Evolutionary conservation across 768 basidiomycete species (phyloP).

Genomic region (Royoungia palumana): DNA sequence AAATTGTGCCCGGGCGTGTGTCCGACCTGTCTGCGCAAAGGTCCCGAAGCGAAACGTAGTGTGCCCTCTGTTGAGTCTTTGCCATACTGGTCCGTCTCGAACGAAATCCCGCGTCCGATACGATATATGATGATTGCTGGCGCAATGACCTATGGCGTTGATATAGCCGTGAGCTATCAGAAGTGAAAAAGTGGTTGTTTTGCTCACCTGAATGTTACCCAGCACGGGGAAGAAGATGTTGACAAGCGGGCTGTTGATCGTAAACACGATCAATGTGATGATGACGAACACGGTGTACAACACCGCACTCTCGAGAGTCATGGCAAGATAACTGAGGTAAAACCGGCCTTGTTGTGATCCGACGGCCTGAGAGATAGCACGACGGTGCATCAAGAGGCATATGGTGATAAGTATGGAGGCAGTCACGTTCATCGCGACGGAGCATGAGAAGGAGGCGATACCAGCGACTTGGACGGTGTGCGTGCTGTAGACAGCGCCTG

Average conservation of each 20-base stretch:
- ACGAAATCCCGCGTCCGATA: conserved; percentile 18
- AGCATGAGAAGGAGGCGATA: conserved; percentile 11
- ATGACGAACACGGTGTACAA: conserved; percentile 16
- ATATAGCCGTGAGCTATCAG: neutral
- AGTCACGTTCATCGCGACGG: conserved; percentile 15
- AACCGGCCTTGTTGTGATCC: conserved; percentile 15
- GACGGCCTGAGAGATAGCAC: conserved; percentile 4
- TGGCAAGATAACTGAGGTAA: conserved; percentile 23
- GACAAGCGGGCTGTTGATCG: conserved; percentile 20
- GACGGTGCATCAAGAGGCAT: conserved; percentile 20
- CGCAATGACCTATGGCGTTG: conserved; percentile 6
- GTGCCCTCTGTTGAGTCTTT: neutral
- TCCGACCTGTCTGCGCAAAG: too few species aligned
- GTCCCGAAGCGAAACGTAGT: conserved; percentile 10
- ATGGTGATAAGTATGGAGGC: conserved; percentile 12
- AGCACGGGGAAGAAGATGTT: conserved; percentile 23
- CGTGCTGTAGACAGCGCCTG: conserved; percentile 17
- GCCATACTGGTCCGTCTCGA: conserved; percentile 14
- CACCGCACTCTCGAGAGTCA: conserved; percentile 25
- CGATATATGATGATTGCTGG: conserved; percentile 21
- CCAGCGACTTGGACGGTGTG: conserved; percentile 15
- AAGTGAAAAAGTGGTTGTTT: too few species aligned
- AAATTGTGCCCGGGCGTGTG: neutral
- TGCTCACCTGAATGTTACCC: conserved; percentile 19
- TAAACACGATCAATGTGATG: conserved; percentile 12